Percentiles rank a stretch among this genome's conserved stretches.
phyloP scores from a whole-genome alignment of 2,329 filamentous ascomycete species.

The Aspergillus chevalieri region DNA sequence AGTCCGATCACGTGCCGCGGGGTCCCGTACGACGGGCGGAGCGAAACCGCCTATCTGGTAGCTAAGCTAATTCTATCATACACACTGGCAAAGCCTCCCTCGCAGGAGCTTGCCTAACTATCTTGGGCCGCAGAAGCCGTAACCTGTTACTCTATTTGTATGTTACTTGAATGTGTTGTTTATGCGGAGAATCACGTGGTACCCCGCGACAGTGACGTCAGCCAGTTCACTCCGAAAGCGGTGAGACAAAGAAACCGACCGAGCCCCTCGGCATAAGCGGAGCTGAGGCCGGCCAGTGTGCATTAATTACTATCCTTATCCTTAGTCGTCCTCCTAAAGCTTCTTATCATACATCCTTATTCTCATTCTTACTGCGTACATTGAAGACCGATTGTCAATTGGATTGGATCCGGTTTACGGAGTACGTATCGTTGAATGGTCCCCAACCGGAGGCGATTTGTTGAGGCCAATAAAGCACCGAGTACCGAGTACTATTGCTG shows the following conservation, averaged over 20 bases:
- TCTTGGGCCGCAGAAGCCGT: too few relatives aligned
- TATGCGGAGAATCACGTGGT: background rate
- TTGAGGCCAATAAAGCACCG: too few relatives aligned
- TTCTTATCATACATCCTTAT: background rate
- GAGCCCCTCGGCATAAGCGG: constrained; percentile 1
- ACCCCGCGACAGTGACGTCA: background rate
- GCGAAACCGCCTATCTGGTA: too few relatives aligned
- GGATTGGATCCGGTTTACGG: background rate
- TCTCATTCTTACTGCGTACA: background rate
- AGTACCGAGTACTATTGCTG: too few relatives aligned
- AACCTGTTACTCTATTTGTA: background rate
- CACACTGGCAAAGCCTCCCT: too few relatives aligned
- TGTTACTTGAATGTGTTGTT: background rate
- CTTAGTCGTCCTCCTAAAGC: background rate
- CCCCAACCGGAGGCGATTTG: too few relatives aligned
- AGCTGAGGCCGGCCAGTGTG: background rate
- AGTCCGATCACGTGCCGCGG: too few relatives aligned
- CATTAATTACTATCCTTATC: background rate
- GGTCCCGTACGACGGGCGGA: too few relatives aligned
- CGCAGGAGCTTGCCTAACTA: too few relatives aligned
- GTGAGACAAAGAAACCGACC: background rate
- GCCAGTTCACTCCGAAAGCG: background rate
- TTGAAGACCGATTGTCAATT: background rate
- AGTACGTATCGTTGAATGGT: background rate
- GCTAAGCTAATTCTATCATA: too few relatives aligned